Percentiles rank a stretch among this genome's conserved stretches.
Evolutionary conservation across 371 early-diverging fungal species (phyloP).

Genomic region (Chytridium lagenaria): DNA sequence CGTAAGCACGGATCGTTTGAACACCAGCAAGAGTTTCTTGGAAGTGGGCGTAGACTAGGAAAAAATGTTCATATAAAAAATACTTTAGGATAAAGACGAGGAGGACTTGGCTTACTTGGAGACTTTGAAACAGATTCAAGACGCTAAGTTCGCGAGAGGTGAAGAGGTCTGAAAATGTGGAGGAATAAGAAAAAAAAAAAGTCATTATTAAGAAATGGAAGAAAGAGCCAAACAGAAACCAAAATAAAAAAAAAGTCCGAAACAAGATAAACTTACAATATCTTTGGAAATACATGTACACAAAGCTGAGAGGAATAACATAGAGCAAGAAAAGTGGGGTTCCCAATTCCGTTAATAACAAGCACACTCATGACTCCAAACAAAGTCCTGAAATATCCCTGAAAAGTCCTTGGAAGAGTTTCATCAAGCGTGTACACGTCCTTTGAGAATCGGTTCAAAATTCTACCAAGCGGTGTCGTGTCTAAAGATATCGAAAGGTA

Average conservation of each 20-base stretch:
- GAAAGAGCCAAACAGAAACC: no score
- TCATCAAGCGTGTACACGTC: constrained; percentile 60
- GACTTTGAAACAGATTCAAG: constrained; percentile 53
- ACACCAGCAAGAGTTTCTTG: constrained; percentile 60
- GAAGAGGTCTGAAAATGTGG: constrained; percentile 34
- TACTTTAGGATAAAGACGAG: not conserved
- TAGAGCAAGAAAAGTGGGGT: constrained; percentile 50
- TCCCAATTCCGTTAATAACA: constrained; percentile 50
- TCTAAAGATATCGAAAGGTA: constrained; percentile 34
- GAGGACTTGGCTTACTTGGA: constrained; percentile 40
- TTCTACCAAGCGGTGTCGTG: constrained; percentile 81
- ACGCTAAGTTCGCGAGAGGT: constrained; percentile 60
- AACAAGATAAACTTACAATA: constrained; percentile 35
- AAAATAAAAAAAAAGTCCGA: not conserved
- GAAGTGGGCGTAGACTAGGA: constrained; percentile 55
- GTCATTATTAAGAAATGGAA: no score
- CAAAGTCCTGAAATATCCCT: constrained; percentile 53
- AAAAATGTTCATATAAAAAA: constrained; percentile 4
- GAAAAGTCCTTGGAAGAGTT: constrained; percentile 47
- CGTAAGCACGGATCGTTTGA: constrained; percentile 59
- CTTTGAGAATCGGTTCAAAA: constrained; percentile 60
- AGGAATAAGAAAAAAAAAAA: no score
- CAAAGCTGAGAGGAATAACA: constrained; percentile 49
- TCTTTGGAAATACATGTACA: constrained; percentile 56
- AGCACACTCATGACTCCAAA: constrained; percentile 52